A percentile compares a stretch with the other conserved stretches of the same genome.
Evolutionary conservation across 2,329 filamentous ascomycete genomes (phyloP).

Genomic region (Pestalotiopsis sp.): DNA sequence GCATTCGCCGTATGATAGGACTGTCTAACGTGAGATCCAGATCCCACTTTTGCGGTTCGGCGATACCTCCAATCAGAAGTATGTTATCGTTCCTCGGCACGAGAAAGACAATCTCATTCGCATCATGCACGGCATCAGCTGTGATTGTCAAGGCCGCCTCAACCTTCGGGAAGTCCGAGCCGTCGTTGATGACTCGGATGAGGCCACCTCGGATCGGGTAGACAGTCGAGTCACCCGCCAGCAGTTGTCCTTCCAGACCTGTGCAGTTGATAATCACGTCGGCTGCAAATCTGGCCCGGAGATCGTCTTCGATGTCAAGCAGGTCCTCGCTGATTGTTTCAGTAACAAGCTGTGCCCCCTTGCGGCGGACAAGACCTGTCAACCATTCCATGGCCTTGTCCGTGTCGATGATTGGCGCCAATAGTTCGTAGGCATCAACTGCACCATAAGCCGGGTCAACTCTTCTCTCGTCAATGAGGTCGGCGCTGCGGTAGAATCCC

Average conservation of each 20-base stretch:
- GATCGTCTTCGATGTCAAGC: conserved; percentile 34
- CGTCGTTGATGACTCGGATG: conserved; percentile 49
- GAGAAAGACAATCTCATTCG: conserved; percentile 45
- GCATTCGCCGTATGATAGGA: conserved; percentile 43
- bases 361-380: conserved; percentile 41
- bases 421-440: conserved; percentile 46
- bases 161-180: conserved; percentile 43
- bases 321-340: conserved; percentile 40
- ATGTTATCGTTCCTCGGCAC: conserved; percentile 48
- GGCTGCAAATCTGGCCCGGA: conserved; percentile 37
- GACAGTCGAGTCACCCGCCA: conserved; percentile 40
- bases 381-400: conserved; percentile 46
- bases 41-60: conserved; percentile 37
- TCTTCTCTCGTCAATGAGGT: conserved; percentile 37
- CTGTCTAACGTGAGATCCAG: conserved; percentile 42
- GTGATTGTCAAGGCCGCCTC: conserved; percentile 42
- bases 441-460: conserved; percentile 37
- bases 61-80: conserved; percentile 42
- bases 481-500: conserved; percentile 38
- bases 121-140: conserved; percentile 37
- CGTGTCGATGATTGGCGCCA: conserved; percentile 49
- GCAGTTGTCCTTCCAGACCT: conserved; percentile 38
- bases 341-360: conserved; percentile 42
- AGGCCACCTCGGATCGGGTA: conserved; percentile 48
- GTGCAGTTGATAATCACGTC: conserved; percentile 48